Evolutionary conservation across 805 yeast genomes (phyloP).

Genomic region (Saccharomycopsis malanga): DNA sequence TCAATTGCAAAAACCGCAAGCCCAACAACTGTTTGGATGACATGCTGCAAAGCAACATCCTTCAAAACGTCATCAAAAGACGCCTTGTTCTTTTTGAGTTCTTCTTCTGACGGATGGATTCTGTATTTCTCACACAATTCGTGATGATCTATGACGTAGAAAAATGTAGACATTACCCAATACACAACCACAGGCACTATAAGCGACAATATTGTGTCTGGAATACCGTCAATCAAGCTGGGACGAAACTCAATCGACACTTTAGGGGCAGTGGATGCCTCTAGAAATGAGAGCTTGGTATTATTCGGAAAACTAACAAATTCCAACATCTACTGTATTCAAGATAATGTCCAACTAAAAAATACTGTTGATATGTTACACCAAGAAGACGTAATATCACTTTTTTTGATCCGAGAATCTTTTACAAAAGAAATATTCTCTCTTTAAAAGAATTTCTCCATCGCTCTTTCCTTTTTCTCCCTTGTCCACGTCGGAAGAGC

Average conservation of each 20-base stretch:
- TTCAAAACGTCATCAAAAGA: slow-evolving; percentile 58
- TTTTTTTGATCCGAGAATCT: too few species aligned
- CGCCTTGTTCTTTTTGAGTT: slow-evolving; percentile 67
- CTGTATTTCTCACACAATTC: slow-evolving; percentile 77
- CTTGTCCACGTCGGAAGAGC: too few species aligned
- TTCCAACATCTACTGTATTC: too few species aligned
- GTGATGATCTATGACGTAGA: slow-evolving; percentile 66
- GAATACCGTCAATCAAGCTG: slow-evolving; percentile 48
- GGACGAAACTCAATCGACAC: slow-evolving; percentile 29
- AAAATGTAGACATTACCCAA: slow-evolving; percentile 71
- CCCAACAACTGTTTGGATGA: slow-evolving; percentile 75
- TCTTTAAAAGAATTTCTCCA: too few species aligned
- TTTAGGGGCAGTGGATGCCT: slow-evolving; percentile 26
- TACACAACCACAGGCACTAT: slow-evolving; percentile 73
- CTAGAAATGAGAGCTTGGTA: slow-evolving; percentile 3
- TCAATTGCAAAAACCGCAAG: slow-evolving; percentile 45
- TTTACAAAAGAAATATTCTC: too few species aligned
- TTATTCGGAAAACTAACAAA: too few species aligned
- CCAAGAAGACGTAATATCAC: too few species aligned
- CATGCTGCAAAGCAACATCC: slow-evolving; percentile 82
- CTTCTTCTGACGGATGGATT: slow-evolving; percentile 90
- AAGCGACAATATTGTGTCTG: slow-evolving; percentile 69
- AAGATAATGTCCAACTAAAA: too few species aligned
- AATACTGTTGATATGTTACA: too few species aligned
- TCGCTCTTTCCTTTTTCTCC: too few species aligned